A percentile compares a stretch with the other conserved stretches of the same genome.
These are phyloP conservation scores for Ceratocystis smalleyi DNA, from an alignment of 2,329 filamentous ascomycete species.

Conservation along the genomic window DNA sequence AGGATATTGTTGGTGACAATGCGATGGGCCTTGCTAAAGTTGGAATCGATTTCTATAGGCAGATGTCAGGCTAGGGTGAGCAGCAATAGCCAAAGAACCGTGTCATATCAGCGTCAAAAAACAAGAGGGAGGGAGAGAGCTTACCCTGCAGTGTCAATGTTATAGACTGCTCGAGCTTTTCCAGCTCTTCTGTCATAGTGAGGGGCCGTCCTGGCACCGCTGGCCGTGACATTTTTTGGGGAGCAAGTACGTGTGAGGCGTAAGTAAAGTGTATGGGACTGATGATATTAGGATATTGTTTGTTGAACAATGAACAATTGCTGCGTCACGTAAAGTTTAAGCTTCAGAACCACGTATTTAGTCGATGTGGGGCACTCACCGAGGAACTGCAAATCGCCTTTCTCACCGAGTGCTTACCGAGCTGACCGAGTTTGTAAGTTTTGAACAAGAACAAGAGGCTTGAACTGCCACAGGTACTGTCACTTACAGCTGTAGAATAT, in stretches of 20 bases:
- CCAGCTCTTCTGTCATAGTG: conserved; percentile 83
- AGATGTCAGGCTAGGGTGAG: neutral
- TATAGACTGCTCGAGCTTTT: conserved; percentile 91
- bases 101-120: neutral
- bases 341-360: neutral
- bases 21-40: conserved; percentile 90
- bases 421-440: neutral
- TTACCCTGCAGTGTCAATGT: conserved; percentile 83
- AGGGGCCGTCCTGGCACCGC: conserved; percentile 40
- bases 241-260: neutral
- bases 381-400: neutral
- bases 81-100: neutral
- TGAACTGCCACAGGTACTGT: no score
- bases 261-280: neutral
- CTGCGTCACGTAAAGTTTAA: neutral
- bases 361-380: conserved; percentile 1
- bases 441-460: no score
- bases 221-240: conserved; percentile 34
- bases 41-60: conserved; percentile 78
- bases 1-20: conserved; percentile 91
- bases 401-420: neutral
- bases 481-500: no score
- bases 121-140: conserved; percentile 18
- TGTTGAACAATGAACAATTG: neutral
- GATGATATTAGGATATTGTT: neutral